These are phyloP conservation scores for Neofusicoccum umdonicola DNA, from an alignment of 2,329 filamentous ascomycete genomes.

Conservation along the genomic window DNA sequence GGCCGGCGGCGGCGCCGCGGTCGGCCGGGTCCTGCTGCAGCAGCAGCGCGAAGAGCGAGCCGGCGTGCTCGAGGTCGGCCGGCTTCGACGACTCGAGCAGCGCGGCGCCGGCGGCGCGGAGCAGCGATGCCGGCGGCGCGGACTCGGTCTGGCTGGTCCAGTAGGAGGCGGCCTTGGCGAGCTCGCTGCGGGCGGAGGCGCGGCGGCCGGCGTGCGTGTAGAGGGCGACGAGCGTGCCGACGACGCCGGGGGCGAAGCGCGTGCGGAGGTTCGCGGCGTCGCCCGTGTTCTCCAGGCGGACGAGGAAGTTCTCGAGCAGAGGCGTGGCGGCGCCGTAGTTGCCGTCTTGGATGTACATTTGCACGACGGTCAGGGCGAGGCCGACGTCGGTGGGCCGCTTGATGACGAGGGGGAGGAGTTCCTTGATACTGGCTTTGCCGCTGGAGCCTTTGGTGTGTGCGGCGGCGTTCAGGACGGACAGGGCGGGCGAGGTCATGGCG, in stretches of 20 bases:
- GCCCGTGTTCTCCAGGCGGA: constrained; percentile 63
- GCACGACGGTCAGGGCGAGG: constrained; percentile 73
- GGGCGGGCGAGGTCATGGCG: constrained; percentile 49
- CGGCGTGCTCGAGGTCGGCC: constrained; percentile 68
- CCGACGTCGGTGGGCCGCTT: constrained; percentile 78
- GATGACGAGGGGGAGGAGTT: constrained; percentile 67
- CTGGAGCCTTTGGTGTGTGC: constrained; percentile 64
- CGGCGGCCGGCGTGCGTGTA: constrained; percentile 75
- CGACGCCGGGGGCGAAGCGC: constrained; percentile 79
- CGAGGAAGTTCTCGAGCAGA: constrained; percentile 74
- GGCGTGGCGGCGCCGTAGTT: constrained; percentile 71
- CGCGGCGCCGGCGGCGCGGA: constrained; percentile 78
- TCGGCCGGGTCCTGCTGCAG: constrained; percentile 66
- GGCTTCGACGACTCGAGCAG: constrained; percentile 72
- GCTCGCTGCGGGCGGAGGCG: constrained; percentile 66
- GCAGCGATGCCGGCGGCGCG: constrained; percentile 55
- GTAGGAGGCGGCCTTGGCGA: constrained; percentile 75
- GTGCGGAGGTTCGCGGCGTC: constrained; percentile 61
- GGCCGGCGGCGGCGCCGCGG: constrained; percentile 70
- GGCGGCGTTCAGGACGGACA: constrained; percentile 69
- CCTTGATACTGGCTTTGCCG: constrained; percentile 67
- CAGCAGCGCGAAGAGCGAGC: constrained; percentile 74
- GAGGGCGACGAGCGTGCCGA: constrained; percentile 75
- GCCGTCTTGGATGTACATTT: constrained; percentile 72
- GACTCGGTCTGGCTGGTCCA: constrained; percentile 63